Conservation (phyloP, 805 yeast species). For the Saccharomycopsis capsularis region DNA sequence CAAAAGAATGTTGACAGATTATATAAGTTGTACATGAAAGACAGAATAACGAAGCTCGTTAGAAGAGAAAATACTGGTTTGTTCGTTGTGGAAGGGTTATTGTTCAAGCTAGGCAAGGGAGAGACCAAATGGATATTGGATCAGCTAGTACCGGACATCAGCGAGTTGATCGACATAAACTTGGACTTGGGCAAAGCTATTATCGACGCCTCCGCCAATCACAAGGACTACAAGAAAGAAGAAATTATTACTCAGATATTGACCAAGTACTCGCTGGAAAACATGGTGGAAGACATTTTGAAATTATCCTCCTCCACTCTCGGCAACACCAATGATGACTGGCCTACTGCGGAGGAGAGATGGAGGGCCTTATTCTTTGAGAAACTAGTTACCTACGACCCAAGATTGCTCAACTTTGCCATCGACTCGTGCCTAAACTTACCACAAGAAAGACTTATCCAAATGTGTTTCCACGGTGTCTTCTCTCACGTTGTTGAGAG, state of each 20-base stretch:
- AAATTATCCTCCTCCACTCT: slow-evolving; percentile 62
- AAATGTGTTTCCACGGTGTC: slow-evolving; percentile 83
- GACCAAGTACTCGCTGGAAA: slow-evolving; percentile 33
- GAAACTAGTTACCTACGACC: slow-evolving; percentile 62
- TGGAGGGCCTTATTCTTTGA: slow-evolving; percentile 71
- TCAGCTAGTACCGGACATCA: slow-evolving; percentile 58
- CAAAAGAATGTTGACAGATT: slow-evolving; percentile 64
- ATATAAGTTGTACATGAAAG: slow-evolving; percentile 63
- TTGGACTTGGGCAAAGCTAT: slow-evolving; percentile 62
- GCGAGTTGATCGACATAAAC: slow-evolving; percentile 55
- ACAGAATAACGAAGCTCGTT: slow-evolving; percentile 64
- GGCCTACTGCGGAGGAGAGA: slow-evolving; percentile 91
- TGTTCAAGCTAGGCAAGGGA: slow-evolving; percentile 54
- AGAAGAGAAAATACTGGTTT: slow-evolving; percentile 81
- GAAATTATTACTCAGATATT: slow-evolving; percentile 47
- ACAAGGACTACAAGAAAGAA: slow-evolving; percentile 52
- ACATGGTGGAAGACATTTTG: slow-evolving; percentile 54
- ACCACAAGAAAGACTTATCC: slow-evolving; percentile 53
- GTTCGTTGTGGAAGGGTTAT: slow-evolving; percentile 65
- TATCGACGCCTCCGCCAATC: slow-evolving; percentile 55
- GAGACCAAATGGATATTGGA: slow-evolving; percentile 61
- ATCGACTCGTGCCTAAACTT: slow-evolving; percentile 55
- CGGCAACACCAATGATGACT: slow-evolving; percentile 76
- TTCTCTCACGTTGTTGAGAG: slow-evolving; percentile 84
- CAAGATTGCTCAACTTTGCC: slow-evolving; percentile 47